Conservation (phyloP, 73 alveolate species). For the Paramecium octaurelia region DNA sequence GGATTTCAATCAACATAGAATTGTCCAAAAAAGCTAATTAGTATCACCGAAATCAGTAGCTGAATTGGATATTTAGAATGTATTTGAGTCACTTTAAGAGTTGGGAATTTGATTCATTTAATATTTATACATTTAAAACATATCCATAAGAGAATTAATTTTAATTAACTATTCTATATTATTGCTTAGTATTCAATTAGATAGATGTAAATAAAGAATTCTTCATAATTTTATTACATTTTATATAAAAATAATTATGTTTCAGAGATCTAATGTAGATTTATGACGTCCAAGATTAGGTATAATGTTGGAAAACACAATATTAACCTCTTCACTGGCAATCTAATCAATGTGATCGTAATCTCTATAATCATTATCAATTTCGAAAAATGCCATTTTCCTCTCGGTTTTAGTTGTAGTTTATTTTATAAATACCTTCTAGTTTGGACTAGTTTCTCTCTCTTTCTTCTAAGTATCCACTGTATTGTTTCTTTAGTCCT, state of each 20-base stretch:
- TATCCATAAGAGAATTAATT: not conserved
- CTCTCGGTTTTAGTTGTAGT: conserved; percentile 26
- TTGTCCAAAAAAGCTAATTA: not conserved
- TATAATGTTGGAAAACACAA: not conserved
- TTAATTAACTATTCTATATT: no score
- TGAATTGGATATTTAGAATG: conserved; percentile 64
- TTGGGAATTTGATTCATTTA: conserved; percentile 62
- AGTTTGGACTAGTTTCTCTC: not conserved
- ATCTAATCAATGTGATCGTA: conserved; percentile 22
- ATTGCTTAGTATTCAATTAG: no score
- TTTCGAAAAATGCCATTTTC: conserved; percentile 39
- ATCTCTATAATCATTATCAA: conserved; percentile 25
- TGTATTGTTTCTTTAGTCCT: not conserved
- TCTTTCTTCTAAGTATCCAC: not conserved
- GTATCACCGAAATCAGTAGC: not conserved
- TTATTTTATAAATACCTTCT: conserved; percentile 1
- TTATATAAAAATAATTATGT: not conserved
- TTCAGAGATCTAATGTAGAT: conserved; percentile 29
- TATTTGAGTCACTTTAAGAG: conserved; percentile 62
- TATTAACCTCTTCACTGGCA: not conserved
- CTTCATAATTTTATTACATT: not conserved
- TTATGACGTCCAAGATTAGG: not conserved
- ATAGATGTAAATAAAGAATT: not conserved
- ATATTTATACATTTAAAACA: not conserved
- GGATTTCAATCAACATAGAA: conserved; percentile 64